Evolutionary conservation across 176 grass and related monocot species (phyloP), one percentile per base, ranked within the genome.

Genomic region (Phoenix roebelenii): DNA sequence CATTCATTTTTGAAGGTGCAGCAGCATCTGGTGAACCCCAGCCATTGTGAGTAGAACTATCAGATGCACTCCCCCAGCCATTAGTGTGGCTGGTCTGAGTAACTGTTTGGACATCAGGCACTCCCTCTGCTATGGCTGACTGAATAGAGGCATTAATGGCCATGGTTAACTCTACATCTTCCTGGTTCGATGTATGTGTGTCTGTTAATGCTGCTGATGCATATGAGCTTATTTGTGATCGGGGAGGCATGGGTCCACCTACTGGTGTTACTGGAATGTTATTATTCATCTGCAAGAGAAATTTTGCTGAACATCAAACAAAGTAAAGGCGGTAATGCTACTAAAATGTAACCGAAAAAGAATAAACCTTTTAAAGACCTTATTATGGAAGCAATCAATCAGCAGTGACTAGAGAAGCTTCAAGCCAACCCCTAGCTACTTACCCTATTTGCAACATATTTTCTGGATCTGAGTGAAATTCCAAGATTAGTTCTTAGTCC

Each of bases 111-210:
- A 98, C 64, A 67, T 68, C 72, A 53, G 84, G 82, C 54, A 92
- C 79, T 65, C 93, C 87, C 77, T 92, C 93, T 26, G 69, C 88
- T 56, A 92, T 74, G 59, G 88, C 84, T 35, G 88, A 89, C 68
- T 85, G 88, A 39, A 92, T 85, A 52, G 93, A 92, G 48, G 88
- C 93, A 80, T 79, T 92, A 60, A 98, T 98, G 53, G 93, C 88
- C 78, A 98, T 98, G 0, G 51, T 79, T 60, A 98, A 73, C 32
- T 89, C 84, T 56, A 74, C 70, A 72, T 98, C 94, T 78, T 92
- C 94, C 24, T 63, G 81, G 16, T 57, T 85, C 39, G 63, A 68
- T 59, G 44, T 57, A 23, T 81, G 65, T 67, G 12, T 15, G 28
- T 7, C 79, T 76, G 72, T 62, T 74, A 78, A 48, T 51, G 63